Base-by-base conservation (phyloP, 2,329 filamentous ascomycete species). In the Aaosphaeria pasadenensis region DNA sequence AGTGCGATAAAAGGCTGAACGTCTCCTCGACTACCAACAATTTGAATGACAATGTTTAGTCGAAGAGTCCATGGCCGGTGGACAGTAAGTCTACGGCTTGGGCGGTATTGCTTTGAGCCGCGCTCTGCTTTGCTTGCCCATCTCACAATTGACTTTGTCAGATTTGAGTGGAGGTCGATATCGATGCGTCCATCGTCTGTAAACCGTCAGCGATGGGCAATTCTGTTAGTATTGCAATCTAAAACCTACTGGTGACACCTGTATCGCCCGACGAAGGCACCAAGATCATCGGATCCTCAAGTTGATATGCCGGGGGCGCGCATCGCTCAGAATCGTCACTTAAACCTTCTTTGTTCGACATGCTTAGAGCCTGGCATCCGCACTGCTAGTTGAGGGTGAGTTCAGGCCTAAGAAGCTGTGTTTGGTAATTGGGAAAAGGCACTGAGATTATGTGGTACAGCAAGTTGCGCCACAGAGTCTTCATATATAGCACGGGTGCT, bases 1-100 rank as follows among this genome's bases (percentile, higher is more conserved):
- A 42, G 11, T 0, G 81, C 78, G 44, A 85, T 69, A 45, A 85
- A 84, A 0, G 81, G 81, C 48, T 85, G 81, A 0, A 82, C 77
- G 57, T 82, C 79, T 7, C 79, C 79, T 24, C 76, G 70, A 4
- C 69, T 73, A 9, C 76, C 76, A 1, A 82, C 79, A 2, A 81
- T 75, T 47, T 81, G 79, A 45, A 82, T 79, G 5, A 81, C 77
- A 39, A 81, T 74, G 45, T 81, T 81, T 24, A 44, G 31, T 5
- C 52, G 46, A 11, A 52, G 24, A 28, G 30, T 48, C 45, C 45
- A 54, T 6, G 45, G 28, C 30, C 33, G 41, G 9, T 50, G 42
- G 1, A 45, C 42, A 7, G 47, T 48, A 24, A 50, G 42, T 2
- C 46, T 45, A 5, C 47, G 49, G 33, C 52, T 52, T 43, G 40